Base-by-base conservation (phyloP, 768 basidiomycete genomes). In the Tulasnella sp. region DNA sequence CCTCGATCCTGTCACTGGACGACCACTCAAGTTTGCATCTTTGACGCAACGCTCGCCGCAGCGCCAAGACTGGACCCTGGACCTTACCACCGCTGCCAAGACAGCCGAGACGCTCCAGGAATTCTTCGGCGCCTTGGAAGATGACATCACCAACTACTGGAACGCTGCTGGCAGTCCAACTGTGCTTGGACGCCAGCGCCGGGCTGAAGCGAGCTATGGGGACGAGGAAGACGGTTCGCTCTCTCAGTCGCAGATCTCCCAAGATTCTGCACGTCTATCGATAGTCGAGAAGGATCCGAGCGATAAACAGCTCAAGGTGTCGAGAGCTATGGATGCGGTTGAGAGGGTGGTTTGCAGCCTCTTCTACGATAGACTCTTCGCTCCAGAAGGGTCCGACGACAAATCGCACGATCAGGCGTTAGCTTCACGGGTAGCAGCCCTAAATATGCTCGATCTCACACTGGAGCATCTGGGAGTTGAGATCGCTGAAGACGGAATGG, bases 351-450 rank as follows among this genome's bases (percentile, higher is more conserved):
- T 96, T 11, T 86, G 84, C 53, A 74, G 75, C 2, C 64, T 86
- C 10, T 85, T 94, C 64, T 97, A 96, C 68, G 93, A 97, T 69
- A 93, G 91, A 58, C 65, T 96, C 2, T 96, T 92, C 71, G 78
- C 83, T 53, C 88, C 86, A 17, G 75, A 82, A 1, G 79, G 80
- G 19, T 75, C 79, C n/a, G 80, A 82, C 53, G 94, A 99, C 66
- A 75, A 79, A 0, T 84, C 83, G 0, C 93, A 96, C 67, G 92
- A 99, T 67, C 89, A 90, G 65, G 86, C 90, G 0, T 74, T 99
- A 2, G 82, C 92, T 0, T 87, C 83, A 66, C 82, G 93, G 4
- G 83, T 97, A 15, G 90, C 91, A 12, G 93, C 92, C 1, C 75
- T 99, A 46, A 92, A 93, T 64, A 80, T 92, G 76, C 75, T 98